phyloP scores from a whole-genome alignment of 2,329 filamentous ascomycete genomes.

The Bipolaris sorokiniana region DNA sequence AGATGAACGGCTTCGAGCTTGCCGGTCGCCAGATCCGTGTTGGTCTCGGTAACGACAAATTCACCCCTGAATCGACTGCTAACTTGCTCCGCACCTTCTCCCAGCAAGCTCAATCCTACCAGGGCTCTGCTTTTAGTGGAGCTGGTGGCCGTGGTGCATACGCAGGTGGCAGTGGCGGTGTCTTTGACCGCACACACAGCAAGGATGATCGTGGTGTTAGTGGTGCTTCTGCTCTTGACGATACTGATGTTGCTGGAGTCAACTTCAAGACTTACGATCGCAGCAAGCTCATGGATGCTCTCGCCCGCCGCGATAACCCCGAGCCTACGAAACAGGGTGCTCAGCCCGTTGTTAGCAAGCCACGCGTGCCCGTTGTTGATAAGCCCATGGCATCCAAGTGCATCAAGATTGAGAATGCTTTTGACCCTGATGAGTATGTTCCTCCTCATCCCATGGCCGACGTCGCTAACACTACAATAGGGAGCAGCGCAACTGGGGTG shows the following conservation, averaged over 20 bases:
- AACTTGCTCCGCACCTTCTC: slow-evolving; percentile 92
- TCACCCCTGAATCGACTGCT: slow-evolving; percentile 94
- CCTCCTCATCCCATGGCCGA: too few relatives aligned
- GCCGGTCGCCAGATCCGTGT: slow-evolving; percentile 97
- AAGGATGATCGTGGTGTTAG: slow-evolving; percentile 87
- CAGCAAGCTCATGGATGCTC: slow-evolving; percentile 97
- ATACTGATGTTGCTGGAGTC: slow-evolving; percentile 96
- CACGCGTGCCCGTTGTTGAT: slow-evolving; percentile 78
- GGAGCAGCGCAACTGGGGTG: slow-evolving; percentile 34
- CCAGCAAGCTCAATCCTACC: slow-evolving; percentile 66
- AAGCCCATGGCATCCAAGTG: slow-evolving; percentile 88
- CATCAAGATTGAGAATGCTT: slow-evolving; percentile 94
- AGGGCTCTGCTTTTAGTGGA: slow-evolving; percentile 91
- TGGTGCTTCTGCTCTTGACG: slow-evolving; percentile 92
- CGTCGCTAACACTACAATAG: slow-evolving; percentile 29
- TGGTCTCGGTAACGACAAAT: slow-evolving; percentile 99
- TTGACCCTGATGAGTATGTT: slow-evolving; percentile 85
- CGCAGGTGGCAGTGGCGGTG: slow-evolving; percentile 70
- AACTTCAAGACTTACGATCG: slow-evolving; percentile 99
- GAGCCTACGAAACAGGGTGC: slow-evolving; percentile 60
- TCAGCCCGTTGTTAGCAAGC: slow-evolving; percentile 64
- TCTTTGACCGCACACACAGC: slow-evolving; percentile 88
- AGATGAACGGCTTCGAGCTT: slow-evolving; percentile 99
- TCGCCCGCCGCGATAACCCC: slow-evolving; percentile 81
- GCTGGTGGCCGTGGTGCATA: slow-evolving; percentile 85